phyloP scores from a whole-genome alignment of 179 eudicot genomes.

The Spergularia azorica region DNA sequence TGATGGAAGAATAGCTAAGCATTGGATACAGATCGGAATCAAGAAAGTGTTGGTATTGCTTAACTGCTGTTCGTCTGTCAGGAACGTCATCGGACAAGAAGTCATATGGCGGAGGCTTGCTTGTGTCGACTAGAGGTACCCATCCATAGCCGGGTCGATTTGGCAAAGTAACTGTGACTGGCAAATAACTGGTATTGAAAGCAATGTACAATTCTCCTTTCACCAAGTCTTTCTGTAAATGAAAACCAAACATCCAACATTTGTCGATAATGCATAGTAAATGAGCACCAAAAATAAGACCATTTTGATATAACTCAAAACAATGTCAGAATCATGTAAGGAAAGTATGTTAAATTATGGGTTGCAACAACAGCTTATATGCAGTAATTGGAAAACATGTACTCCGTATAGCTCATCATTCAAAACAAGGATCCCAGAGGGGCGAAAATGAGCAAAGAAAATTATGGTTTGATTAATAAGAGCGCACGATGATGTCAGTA shows the following conservation, averaged over 20 bases:
- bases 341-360: too few relatives aligned
- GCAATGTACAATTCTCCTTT: conserved; percentile 82
- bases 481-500: too few relatives aligned
- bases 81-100: conserved; percentile 60
- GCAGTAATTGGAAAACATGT: too few relatives aligned
- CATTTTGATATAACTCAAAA: too few relatives aligned
- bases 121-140: conserved; percentile 90
- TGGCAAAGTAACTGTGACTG: conserved; percentile 63
- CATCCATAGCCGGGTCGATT: conserved; percentile 80
- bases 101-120: conserved; percentile 83
- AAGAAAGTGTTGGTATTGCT: conserved; percentile 73
- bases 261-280: too few relatives aligned
- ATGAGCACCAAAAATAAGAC: too few relatives aligned
- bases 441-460: too few relatives aligned
- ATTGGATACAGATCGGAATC: conserved; percentile 80
- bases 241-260: background rate
- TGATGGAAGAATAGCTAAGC: conserved; percentile 90
- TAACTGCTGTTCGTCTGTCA: conserved; percentile 52
- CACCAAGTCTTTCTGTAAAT: conserved; percentile 66
- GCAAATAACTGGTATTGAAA: conserved; percentile 89
- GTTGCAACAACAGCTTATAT: too few relatives aligned
- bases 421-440: too few relatives aligned
- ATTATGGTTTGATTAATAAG: too few relatives aligned
- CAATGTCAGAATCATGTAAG: too few relatives aligned
- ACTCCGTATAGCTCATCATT: too few relatives aligned